A percentile compares a stretch with the other conserved stretches of the same genome.
These are phyloP conservation scores for Yamadazyma nakazawae DNA, from an alignment of 805 yeast species.

Conservation along the genomic window DNA sequence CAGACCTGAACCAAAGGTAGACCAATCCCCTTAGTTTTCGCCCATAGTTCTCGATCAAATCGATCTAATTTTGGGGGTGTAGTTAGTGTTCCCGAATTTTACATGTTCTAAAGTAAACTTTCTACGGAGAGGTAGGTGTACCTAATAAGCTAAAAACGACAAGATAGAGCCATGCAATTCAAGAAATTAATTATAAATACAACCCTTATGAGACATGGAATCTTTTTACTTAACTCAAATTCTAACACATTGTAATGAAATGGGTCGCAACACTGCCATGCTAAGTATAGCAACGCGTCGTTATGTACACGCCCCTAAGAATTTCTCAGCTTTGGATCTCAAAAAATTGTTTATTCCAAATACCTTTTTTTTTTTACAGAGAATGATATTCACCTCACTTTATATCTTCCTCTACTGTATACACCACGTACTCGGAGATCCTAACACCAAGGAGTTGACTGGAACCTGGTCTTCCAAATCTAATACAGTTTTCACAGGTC, in stretches of 20 bases:
- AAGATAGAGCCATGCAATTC: too few relatives aligned
- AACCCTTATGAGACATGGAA: too few relatives aligned
- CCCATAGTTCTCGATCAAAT: too few relatives aligned
- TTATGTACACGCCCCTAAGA: slow-evolving; percentile 3
- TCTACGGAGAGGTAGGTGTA: too few relatives aligned
- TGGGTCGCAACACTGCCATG: slow-evolving; percentile 5
- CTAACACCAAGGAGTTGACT: slow-evolving; percentile 46
- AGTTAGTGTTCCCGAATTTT: too few relatives aligned
- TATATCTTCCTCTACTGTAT: neutral
- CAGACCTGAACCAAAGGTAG: too few relatives aligned
- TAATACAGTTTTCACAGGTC: slow-evolving; percentile 93
- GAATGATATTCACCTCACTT: neutral
- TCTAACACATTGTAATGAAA: neutral
- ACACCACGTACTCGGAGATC: slow-evolving; percentile 18
- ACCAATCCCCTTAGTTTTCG: too few relatives aligned
- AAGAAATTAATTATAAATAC: too few relatives aligned
- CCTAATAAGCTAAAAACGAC: too few relatives aligned
- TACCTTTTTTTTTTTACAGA: neutral
- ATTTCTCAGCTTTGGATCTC: slow-evolving; percentile 1
- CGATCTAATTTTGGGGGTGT: too few relatives aligned
- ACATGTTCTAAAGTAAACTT: too few relatives aligned
- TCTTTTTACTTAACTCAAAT: neutral
- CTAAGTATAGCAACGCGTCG: slow-evolving; percentile 5
- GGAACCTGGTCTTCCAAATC: slow-evolving; percentile 98
- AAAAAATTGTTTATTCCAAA: slow-evolving; percentile 6